Percentiles rank a stretch among this genome's conserved stretches.
Conservation (phyloP, 2,329 filamentous ascomycete species). For the Herpomyces periplanetae region DNA sequence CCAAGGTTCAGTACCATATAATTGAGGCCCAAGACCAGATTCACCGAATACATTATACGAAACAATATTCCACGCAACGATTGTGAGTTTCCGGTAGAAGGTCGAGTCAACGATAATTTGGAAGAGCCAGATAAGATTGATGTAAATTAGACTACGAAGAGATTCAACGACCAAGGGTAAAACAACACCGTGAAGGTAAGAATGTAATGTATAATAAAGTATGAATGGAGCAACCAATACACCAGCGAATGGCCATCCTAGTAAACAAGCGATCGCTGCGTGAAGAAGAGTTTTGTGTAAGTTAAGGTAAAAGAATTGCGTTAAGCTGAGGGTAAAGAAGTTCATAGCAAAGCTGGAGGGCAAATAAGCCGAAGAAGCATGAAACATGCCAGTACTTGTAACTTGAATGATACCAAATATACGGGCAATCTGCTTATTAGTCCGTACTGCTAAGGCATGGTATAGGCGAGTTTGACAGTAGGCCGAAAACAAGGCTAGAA, state of each 20-base stretch:
- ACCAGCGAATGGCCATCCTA: conserved; percentile 80
- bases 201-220: not conserved
- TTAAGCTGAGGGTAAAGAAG: conserved; percentile 41
- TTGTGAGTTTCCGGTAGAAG: conserved; percentile 38
- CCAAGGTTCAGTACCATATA: conserved; percentile 90
- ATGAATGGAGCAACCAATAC: conserved; percentile 37
- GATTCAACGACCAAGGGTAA: too few species aligned
- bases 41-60: conserved; percentile 73
- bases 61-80: conserved; percentile 71
- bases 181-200: not conserved
- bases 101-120: conserved; percentile 36
- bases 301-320: conserved; percentile 78
- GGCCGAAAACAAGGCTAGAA: conserved; percentile 35
- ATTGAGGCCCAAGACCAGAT: conserved; percentile 34
- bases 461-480: conserved; percentile 47
- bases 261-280: conserved; percentile 33
- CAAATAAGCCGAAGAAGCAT: conserved; percentile 48
- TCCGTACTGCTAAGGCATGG: conserved; percentile 27
- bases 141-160: too few species aligned
- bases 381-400: conserved; percentile 64
- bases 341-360: conserved; percentile 96
- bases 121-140: conserved; percentile 16
- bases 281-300: too few species aligned
- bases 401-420: conserved; percentile 41
- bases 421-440: conserved; percentile 48